phyloP scores from a whole-genome alignment of 768 basidiomycete genomes.

The Amanita phalloides region DNA sequence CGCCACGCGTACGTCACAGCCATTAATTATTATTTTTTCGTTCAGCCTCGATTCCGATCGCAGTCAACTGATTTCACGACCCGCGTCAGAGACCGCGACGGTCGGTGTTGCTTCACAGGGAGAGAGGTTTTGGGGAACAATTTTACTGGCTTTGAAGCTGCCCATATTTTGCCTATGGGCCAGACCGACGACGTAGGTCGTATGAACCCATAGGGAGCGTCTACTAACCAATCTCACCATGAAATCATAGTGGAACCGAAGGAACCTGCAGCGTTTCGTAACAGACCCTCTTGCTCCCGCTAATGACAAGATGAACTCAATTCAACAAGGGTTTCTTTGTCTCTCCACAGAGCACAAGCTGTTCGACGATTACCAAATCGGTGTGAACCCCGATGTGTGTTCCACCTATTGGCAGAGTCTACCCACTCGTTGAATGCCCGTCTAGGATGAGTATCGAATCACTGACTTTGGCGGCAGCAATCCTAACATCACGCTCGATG shows the following conservation, averaged over 20 bases:
- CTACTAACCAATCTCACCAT: neutral
- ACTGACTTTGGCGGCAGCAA: neutral
- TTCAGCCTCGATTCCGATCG: no score
- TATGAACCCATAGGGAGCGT: neutral
- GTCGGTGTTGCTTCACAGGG: no score
- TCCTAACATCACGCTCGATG: neutral
- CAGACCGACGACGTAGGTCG: neutral
- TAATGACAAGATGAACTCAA: neutral
- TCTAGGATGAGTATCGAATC: neutral
- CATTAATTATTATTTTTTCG: no score
- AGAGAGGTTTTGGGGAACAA: neutral
- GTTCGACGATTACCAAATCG: neutral
- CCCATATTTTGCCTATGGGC: neutral
- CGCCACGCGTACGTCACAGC: no score
- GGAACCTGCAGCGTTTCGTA: neutral
- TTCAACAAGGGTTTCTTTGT: neutral
- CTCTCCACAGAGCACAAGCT: neutral
- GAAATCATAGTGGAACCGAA: neutral
- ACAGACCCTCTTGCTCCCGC: neutral
- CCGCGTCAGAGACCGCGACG: no score
- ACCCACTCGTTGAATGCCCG: neutral
- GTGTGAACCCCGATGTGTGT: neutral
- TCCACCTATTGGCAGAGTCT: neutral
- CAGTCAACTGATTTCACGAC: no score
- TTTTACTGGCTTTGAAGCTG: neutral